Evolutionary conservation across 2,329 filamentous ascomycete genomes (phyloP), one percentile per base, ranked within the genome.

Genomic region (Pseudogymnoascus sp.): DNA sequence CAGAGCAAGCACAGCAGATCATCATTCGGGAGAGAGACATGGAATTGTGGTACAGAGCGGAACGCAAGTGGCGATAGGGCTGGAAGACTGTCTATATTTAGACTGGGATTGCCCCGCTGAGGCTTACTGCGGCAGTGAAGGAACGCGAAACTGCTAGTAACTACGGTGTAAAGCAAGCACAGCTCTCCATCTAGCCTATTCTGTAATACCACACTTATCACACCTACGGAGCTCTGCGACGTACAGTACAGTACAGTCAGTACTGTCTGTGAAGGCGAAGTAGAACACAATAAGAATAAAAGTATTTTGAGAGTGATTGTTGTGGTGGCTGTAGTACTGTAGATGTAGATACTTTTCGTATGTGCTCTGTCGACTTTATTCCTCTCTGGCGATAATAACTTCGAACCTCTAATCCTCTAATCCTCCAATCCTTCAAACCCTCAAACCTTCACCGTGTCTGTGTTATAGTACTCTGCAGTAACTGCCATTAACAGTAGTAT

Each of bases 41-140:
- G 23, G 28, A 19, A 11, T 55, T 30, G 49, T 55, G 25, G 28
- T 52, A 3, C 25, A 25, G 45, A 49, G 49, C 9, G 28, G 28
- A 33, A 55, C 49, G n/a, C 49, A 55, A 35, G 28, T 55, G 49
- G 49, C 49, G 28, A 22, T 55, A 35, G 49, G 49, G 49, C 49
- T 55, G 49, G 9, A 14, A 16, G 11, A 4, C 11, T 12, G 28
- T 55, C 49, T 55, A 55, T 55, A 55, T 55, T 55, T 55, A 55
- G 49, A 55, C 14, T 2, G 9, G n/a, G 49, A 25, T 55, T 55
- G 16, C 28, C 49, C 25, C 49, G 28, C 49, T n/a, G n/a, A 30
- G 49, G 49, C 49, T 55, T n/a, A 33, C 25, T 30, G 49, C 4
- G 45, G 49, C 49, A 55, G 28, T 55, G 49, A 55, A 55, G 49